Base-by-base conservation (phyloP, 2,329 filamentous ascomycete genomes). In the Cercospora sp. region DNA sequence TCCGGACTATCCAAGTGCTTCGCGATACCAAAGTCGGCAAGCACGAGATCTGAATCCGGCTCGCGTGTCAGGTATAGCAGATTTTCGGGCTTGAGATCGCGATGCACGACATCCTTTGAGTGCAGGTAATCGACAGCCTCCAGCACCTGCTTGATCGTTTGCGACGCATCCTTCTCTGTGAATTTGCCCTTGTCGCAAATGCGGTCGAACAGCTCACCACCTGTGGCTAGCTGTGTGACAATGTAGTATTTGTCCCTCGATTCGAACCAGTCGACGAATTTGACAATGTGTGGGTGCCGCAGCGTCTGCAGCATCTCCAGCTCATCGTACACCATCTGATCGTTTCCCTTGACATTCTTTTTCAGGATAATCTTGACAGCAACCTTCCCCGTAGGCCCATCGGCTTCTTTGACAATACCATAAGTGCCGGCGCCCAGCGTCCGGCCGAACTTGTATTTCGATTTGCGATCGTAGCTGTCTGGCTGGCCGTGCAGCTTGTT, bases 211-310 rank as follows among this genome's bases (percentile, higher is more conserved):
- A 99, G 84, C 83, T 99, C 95, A 79, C 95, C 95, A 73, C 95
- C 95, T 0, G 92, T 97, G 51, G 95, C 95, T 65, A 99, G 86
- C 81, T 99, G 91, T 33, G 95, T 99, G 75, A 99, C 94, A 74
- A 99, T 98, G 81, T 99, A 99, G 84, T 97, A 99, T 84, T 99
- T 99, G 85, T 99, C 95, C 83, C 93, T 92, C 66, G 94, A 98
- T 83, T 99, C 95, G 79, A 99, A 99, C 94, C 95, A 99, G 80
- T 99, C 95, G 74, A 95, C 91, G 78, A 99, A 99, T 74, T 90
- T 90, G 82, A 99, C 95, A 79, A 99, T 99, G 81, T 98, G 93
- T 63, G 93, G 91, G 80, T 99, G 95, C 78, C 93, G 88, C 78
- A 99, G 88, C 68, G 88, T 88, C 82, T 97, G 93, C 72, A 99